Conservation (phyloP, 352 stramenopile genomes). For the Globisporangium sylvaticum region DNA sequence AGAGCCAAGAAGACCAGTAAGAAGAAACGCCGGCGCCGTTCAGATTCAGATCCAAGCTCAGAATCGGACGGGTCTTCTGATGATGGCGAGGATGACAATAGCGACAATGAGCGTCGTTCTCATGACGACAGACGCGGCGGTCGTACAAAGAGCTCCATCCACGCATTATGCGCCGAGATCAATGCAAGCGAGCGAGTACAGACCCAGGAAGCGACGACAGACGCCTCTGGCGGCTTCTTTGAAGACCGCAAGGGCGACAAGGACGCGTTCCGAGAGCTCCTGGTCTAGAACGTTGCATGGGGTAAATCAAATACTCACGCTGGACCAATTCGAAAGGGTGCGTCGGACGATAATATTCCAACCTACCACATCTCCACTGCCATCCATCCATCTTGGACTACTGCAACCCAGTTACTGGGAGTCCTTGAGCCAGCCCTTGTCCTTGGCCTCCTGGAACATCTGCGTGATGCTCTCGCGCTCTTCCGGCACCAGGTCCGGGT, state of each 20-base stretch:
- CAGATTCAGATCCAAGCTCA: neutral
- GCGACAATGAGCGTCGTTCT: too few species aligned
- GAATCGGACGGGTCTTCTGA: too few species aligned
- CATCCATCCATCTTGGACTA: too few species aligned
- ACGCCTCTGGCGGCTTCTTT: neutral
- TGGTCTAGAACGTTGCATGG: neutral
- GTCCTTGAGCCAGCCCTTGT: constrained; percentile 77
- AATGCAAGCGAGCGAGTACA: neutral
- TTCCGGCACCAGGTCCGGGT: constrained; percentile 55
- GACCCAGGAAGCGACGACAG: neutral
- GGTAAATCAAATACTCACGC: neutral
- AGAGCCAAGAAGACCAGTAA: neutral
- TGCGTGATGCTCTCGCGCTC: constrained; percentile 54
- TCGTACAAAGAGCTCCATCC: neutral
- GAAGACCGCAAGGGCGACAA: constrained; percentile 14
- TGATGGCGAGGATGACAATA: too few species aligned
- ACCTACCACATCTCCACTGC: too few species aligned
- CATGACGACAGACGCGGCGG: too few species aligned
- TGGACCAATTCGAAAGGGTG: too few species aligned
- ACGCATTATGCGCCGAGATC: constrained; percentile 1
- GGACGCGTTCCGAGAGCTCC: constrained; percentile 11
- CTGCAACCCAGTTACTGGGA: constrained; percentile 22
- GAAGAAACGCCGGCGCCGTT: neutral
- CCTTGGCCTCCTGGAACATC: constrained; percentile 71
- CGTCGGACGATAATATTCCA: too few species aligned